Conservation (phyloP, 129 eudicot genomes). For the Pulicaria dysenterica region DNA sequence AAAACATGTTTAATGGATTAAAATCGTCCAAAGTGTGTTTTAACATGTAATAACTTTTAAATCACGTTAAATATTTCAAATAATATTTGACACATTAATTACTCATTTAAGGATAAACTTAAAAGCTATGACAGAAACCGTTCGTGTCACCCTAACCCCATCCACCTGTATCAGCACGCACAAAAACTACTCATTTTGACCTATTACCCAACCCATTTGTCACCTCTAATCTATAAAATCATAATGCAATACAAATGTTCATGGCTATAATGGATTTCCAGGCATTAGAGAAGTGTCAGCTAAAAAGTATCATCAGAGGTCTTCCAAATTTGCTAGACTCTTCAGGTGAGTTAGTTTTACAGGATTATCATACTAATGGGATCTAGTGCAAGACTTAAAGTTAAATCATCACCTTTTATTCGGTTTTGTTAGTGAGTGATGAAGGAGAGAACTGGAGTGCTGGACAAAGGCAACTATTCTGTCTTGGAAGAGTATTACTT, state of each 20-base stretch:
- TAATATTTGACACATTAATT: too few species aligned
- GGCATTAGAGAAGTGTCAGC: conserved; percentile 89
- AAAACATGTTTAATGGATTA: too few species aligned
- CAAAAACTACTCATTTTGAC: not conserved
- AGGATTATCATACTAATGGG: not conserved
- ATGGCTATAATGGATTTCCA: conserved; percentile 25
- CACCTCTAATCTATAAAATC: not conserved
- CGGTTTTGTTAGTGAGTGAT: conserved; percentile 28
- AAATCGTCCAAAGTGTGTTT: too few species aligned
- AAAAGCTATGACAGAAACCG: too few species aligned
- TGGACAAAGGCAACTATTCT: conserved; percentile 81
- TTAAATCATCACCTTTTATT: not conserved
- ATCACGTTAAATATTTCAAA: too few species aligned
- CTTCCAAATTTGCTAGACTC: conserved; percentile 77
- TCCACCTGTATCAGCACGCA: too few species aligned
- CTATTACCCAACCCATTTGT: too few species aligned
- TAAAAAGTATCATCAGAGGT: conserved; percentile 55
- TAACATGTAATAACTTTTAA: too few species aligned
- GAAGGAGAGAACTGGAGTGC: conserved; percentile 88
- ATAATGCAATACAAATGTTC: not conserved
- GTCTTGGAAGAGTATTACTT: conserved; percentile 71
- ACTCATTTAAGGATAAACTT: too few species aligned
- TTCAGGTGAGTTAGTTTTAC: conserved; percentile 50
- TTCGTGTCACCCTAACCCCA: too few species aligned
- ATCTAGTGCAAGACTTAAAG: not conserved